Base-by-base conservation (phyloP, 495 filamentous ascomycete species). In the Penicillium riverlandense region DNA sequence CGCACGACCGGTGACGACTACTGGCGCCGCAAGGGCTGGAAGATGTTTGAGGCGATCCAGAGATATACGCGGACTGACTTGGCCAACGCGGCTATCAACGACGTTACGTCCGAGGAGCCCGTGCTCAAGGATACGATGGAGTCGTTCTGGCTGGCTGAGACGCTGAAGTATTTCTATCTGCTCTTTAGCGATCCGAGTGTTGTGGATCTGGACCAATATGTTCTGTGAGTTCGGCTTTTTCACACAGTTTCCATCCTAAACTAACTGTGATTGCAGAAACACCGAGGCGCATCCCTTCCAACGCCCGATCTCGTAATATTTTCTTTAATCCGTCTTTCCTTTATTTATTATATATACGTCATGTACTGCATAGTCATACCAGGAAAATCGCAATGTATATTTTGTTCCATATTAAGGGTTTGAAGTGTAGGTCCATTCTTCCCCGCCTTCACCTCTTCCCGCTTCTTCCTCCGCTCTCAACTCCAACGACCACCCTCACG, bases 11-110 rank as follows among this genome's bases (percentile, higher is more conserved):
- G 88, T 41, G 85, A 92, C 43, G 61, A 74, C 0, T 60, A 66
- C 37, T 96, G 88, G 88, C 86, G 88, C 43, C 79, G 85, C 44
- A 85, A 86, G 52, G 90, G 89, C 13, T 96, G 90, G 90, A 75
- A 79, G 39, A 96, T 96, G 90, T 95, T 90, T 58, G 65, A 83
- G 55, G 76, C 88, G 8, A 76, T 95, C 49, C 66, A 80, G 28
- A 72, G 73, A 44, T 63, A 81, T 46, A 91, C 88, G 10, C 69
- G 63, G 10, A 82, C 86, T 4, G 72, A 78, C 28, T 65, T 75
- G 37, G 90, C 83, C 12, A 79, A 88, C 55, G 82, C 78, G 7
- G 85, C 84, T 37, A 86, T 95, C 52, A 59, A 71, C 49, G 87
- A 94, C 56, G 86, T 95, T 7, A 83, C 84, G 31, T 62, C 66